phyloP scores from a whole-genome alignment of 345 rosid species.

The Zanthoxylum bungeanum region DNA sequence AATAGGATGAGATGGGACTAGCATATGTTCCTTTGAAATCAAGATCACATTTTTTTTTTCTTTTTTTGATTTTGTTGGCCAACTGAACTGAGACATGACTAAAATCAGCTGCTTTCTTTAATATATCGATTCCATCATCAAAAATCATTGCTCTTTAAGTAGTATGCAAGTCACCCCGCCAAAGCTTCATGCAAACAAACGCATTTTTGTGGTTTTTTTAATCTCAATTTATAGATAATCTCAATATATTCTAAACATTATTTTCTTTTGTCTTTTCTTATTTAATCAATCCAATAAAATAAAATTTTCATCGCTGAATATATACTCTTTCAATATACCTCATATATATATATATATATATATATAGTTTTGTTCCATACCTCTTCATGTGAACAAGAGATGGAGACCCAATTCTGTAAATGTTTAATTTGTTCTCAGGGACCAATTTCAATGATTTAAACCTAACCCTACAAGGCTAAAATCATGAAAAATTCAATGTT shows the following conservation, averaged over 20 bases:
- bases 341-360: too few relatives aligned
- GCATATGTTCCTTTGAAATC: slow-evolving; percentile 18
- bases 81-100: background rate
- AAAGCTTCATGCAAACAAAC: too few relatives aligned
- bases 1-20: background rate
- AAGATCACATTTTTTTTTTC: slow-evolving; percentile 9
- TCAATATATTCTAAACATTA: too few relatives aligned
- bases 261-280: too few relatives aligned
- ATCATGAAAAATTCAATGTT: background rate
- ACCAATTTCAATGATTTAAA: slow-evolving; percentile 5
- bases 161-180: slow-evolving; percentile 1
- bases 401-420: background rate
- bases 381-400: slow-evolving; percentile 11
- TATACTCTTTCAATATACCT: too few relatives aligned
- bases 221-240: too few relatives aligned
- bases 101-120: slow-evolving; percentile 3
- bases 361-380: too few relatives aligned
- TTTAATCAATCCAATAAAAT: too few relatives aligned
- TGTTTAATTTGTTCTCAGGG: too few relatives aligned
- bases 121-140: background rate
- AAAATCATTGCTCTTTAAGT: slow-evolving; percentile 9
- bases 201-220: too few relatives aligned
- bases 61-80: background rate
- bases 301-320: too few relatives aligned
- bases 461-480: slow-evolving; percentile 9